These are phyloP conservation scores for Phialophora macrospora DNA, from an alignment of 2,329 filamentous ascomycete genomes.

Conservation along the genomic window DNA sequence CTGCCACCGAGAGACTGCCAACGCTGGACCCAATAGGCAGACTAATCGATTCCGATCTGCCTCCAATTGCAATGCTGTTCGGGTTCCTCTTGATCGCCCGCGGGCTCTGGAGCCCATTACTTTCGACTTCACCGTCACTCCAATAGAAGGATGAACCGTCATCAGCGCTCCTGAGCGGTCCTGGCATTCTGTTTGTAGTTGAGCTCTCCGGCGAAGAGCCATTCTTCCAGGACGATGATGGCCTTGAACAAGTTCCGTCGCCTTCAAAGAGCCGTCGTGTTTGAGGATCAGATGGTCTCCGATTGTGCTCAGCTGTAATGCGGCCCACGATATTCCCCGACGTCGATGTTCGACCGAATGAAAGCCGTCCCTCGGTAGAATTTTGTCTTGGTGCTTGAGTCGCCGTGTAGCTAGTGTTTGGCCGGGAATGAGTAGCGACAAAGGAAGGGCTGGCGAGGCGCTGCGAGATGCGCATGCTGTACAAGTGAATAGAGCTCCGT, in stretches of 20 bases:
- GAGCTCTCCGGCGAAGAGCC: background rate
- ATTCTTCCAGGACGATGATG: conserved; percentile 1
- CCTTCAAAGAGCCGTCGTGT: conserved; percentile 35
- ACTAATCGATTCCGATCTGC: conserved; percentile 34
- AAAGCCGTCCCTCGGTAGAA: conserved; percentile 13
- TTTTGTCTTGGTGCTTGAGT: conserved; percentile 2
- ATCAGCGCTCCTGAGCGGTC: conserved; percentile 5
- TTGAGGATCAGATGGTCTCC: conserved; percentile 36
- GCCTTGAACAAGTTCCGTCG: conserved; percentile 7
- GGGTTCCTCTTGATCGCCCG: conserved; percentile 22
- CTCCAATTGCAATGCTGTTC: conserved; percentile 38
- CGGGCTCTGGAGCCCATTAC: background rate
- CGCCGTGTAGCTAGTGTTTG: conserved; percentile 29
- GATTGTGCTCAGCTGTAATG: conserved; percentile 33
- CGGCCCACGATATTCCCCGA: conserved; percentile 9
- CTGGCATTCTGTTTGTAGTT: background rate
- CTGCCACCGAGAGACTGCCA: conserved; percentile 17
- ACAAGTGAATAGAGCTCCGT: conserved; percentile 37
- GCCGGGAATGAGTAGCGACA: conserved; percentile 19
- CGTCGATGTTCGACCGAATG: conserved; percentile 6
- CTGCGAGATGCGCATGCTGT: conserved; percentile 40
- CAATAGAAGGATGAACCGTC: conserved; percentile 36
- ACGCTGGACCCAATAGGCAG: conserved; percentile 26
- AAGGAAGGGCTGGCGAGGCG: conserved; percentile 38
- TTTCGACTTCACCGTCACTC: conserved; percentile 27